A percentile compares a stretch with the other conserved stretches of the same genome.
Conservation (phyloP, 805 yeast genomes). For the Hanseniaspora singularis region DNA sequence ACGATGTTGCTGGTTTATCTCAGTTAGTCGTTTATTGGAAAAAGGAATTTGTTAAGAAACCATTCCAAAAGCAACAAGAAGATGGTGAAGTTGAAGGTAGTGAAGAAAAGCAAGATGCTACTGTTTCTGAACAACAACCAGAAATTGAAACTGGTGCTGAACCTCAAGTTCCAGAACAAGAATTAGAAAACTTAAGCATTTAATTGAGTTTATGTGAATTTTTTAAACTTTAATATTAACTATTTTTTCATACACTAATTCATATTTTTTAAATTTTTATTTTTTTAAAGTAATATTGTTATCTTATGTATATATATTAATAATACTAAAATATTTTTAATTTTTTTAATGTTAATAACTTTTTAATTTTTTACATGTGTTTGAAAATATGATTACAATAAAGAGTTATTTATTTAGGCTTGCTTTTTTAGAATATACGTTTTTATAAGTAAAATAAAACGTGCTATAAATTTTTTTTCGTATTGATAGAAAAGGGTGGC, state of each 20-base stretch:
- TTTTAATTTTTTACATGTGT: no score
- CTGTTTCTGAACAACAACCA: slow-evolving; percentile 10
- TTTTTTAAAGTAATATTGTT: no score
- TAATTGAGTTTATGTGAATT: not conserved
- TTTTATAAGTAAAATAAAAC: not conserved
- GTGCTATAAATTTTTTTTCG: not conserved
- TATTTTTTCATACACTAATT: no score
- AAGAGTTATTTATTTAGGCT: no score
- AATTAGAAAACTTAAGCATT: slow-evolving; percentile 7
- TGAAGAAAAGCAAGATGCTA: slow-evolving; percentile 17
- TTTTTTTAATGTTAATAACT: no score
- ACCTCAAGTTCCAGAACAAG: slow-evolving; percentile 17
- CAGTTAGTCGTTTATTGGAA: slow-evolving; percentile 84
- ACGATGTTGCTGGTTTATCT: slow-evolving; percentile 58
- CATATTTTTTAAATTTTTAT: not conserved
- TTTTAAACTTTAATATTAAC: no score
- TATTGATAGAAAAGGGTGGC: no score
- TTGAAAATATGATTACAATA: no score
- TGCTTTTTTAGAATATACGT: no score
- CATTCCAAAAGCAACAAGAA: slow-evolving; percentile 22
- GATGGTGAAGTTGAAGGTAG: slow-evolving; percentile 15
- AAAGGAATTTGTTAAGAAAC: slow-evolving; percentile 37
- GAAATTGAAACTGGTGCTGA: slow-evolving; percentile 16
- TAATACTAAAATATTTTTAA: no score
- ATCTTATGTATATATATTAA: no score